These are phyloP conservation scores for Carex myosuroides DNA, from an alignment of 176 grass and related monocot species.

Conservation along the genomic window DNA sequence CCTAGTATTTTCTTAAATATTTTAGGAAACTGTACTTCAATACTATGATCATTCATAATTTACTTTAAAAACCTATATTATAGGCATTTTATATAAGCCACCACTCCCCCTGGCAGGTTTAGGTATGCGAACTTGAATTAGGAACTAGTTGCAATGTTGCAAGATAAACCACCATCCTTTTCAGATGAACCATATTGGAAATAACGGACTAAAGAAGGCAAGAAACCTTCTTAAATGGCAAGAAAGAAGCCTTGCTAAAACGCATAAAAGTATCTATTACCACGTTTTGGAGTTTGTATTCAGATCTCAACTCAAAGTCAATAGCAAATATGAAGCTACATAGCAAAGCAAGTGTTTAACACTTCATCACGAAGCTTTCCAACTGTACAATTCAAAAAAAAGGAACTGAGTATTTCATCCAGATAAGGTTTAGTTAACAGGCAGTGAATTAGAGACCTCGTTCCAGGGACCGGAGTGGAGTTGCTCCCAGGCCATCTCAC, in stretches of 20 bases:
- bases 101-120: background rate
- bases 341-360: constrained; percentile 8
- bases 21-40: background rate
- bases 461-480: constrained; percentile 69
- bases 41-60: background rate
- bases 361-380: constrained; percentile 14
- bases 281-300: background rate
- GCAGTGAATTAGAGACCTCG: constrained; percentile 24
- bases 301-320: constrained; percentile 4
- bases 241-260: background rate
- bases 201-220: background rate
- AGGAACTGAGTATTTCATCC: background rate
- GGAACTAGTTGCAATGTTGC: background rate
- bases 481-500: constrained; percentile 99
- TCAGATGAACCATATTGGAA: background rate
- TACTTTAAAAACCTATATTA: background rate
- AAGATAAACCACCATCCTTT: background rate
- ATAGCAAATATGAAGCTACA: background rate
- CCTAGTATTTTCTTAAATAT: background rate
- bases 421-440: background rate
- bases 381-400: constrained; percentile 2
- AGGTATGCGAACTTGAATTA: background rate
- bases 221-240: background rate
- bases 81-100: background rate
- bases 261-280: background rate